Percentiles rank a stretch among this genome's conserved stretches.
phyloP scores from a whole-genome alignment of 371 early-diverging fungal species.

The Mucor plumbeus region DNA sequence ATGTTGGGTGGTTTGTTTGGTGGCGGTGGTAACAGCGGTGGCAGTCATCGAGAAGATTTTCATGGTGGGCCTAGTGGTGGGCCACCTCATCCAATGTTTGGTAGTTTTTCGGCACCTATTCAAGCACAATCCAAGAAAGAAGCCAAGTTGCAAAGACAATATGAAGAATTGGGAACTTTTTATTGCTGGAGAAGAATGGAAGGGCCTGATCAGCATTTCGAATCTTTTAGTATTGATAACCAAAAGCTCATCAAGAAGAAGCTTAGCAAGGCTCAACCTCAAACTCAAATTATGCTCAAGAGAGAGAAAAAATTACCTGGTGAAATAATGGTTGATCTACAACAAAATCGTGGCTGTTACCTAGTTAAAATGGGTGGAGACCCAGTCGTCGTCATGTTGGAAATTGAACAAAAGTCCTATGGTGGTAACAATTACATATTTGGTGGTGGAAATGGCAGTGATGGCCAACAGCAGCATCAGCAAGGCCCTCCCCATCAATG shows the following conservation, averaged over 20 bases:
- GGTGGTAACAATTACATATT: not conserved
- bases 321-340: conserved; percentile 23
- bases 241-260: conserved; percentile 27
- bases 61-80: not conserved
- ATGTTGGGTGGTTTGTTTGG: conserved; percentile 23
- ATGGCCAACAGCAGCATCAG: not conserved
- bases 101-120: conserved; percentile 2
- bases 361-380: not conserved
- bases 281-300: conserved; percentile 17
- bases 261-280: not conserved
- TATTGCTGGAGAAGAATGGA: conserved; percentile 25
- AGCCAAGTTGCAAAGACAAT: conserved; percentile 20
- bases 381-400: not conserved
- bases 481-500: not conserved
- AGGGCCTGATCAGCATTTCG: conserved; percentile 3
- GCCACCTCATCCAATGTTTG: not conserved
- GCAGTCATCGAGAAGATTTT: not conserved
- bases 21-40: not conserved
- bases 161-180: conserved; percentile 20
- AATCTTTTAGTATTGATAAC: conserved; percentile 26
- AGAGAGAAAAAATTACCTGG: conserved; percentile 24
- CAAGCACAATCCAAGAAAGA: conserved; percentile 19
- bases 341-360: conserved; percentile 11
- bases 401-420: conserved; percentile 1
- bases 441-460: not conserved